Conservation (phyloP, 257 asterid genomes). For the Paraleonurus japonicus region DNA sequence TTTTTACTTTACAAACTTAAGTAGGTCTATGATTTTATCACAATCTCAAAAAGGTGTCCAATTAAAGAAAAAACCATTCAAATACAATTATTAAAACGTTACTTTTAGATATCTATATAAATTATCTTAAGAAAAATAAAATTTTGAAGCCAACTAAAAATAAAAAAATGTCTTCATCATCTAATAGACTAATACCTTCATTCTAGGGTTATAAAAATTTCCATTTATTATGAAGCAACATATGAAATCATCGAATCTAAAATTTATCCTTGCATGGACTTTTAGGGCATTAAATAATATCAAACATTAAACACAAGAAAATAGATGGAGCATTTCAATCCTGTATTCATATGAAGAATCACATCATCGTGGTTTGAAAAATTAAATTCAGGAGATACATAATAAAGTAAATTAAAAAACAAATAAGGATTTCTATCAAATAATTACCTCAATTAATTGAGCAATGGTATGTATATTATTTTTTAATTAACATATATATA, state of each 20-base stretch:
- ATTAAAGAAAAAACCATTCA: background rate
- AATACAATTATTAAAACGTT: background rate
- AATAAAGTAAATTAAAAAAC: background rate
- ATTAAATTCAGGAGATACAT: background rate
- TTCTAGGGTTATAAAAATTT: background rate
- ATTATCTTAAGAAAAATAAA: background rate
- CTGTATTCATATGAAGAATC: background rate
- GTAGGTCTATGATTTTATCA: background rate
- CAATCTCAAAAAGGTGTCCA: background rate
- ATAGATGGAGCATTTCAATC: background rate
- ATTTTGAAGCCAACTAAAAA: background rate
- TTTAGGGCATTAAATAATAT: background rate
- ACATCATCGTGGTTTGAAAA: background rate
- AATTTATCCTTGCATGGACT: background rate
- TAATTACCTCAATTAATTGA: background rate
- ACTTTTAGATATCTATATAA: no score
- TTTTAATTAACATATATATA: background rate
- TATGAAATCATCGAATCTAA: background rate
- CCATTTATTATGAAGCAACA: background rate
- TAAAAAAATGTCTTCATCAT: background rate
- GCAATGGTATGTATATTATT: background rate
- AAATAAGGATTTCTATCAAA: background rate
- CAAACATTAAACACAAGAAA: background rate
- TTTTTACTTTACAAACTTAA: no score
- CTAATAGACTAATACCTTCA: background rate